Conservation (phyloP, 2,329 filamentous ascomycete species). For the Albifimbria verrucaria region DNA sequence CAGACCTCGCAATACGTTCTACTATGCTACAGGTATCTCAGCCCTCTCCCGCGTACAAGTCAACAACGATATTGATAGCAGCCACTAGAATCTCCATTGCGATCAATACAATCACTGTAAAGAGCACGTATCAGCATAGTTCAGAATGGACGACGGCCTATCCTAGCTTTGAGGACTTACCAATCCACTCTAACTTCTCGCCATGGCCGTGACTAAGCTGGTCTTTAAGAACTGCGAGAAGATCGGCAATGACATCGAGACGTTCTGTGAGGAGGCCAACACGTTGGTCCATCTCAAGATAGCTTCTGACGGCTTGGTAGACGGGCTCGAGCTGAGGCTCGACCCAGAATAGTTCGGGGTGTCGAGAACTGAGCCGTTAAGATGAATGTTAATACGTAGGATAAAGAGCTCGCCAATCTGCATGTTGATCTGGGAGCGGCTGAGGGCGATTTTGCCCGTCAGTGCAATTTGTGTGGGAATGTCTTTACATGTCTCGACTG, state of each 20-base stretch:
- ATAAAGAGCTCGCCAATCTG: conserved; percentile 99
- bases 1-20: no score
- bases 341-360: conserved; percentile 96
- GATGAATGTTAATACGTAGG: conserved; percentile 93
- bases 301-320: conserved; percentile 91
- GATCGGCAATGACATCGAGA: conserved; percentile 81
- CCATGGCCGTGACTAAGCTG: conserved; percentile 92
- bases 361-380: conserved; percentile 94
- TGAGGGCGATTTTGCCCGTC: conserved; percentile 88
- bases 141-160: not conserved
- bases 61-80: conserved; percentile 90
- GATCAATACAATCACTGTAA: conserved; percentile 84
- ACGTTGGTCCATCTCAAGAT: conserved; percentile 96
- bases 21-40: conserved; percentile 1
- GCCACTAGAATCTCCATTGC: conserved; percentile 93
- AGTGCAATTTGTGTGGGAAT: conserved; percentile 89
- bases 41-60: conserved; percentile 63
- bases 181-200: conserved; percentile 86
- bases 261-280: conserved; percentile 86
- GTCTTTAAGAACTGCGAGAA: conserved; percentile 90
- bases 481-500: conserved; percentile 88
- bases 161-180: conserved; percentile 59
- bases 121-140: conserved; percentile 8
- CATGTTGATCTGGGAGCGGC: conserved; percentile 94
- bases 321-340: conserved; percentile 96